Evolutionary conservation across 176 grass and related monocot genomes (phyloP).

Genomic region (Ampelocalamus luodianensis): DNA sequence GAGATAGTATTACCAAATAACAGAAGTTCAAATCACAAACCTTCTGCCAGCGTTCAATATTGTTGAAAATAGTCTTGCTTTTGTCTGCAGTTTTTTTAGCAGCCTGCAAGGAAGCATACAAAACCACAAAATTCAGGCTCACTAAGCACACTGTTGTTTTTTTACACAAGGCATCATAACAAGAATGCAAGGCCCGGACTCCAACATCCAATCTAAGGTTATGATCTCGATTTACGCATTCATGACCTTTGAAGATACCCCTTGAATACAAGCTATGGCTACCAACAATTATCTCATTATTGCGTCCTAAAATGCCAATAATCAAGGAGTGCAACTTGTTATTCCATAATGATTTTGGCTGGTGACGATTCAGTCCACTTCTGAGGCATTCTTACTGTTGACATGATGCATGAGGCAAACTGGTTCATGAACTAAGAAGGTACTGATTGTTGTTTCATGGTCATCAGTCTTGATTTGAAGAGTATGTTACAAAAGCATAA

Average conservation of each 20-base stretch:
- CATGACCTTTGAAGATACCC: background rate
- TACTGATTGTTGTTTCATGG: background rate
- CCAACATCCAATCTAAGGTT: background rate
- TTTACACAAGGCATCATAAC: slow-evolving; percentile 25
- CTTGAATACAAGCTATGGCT: background rate
- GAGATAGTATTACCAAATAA: slow-evolving; percentile 29
- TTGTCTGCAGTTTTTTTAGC: slow-evolving; percentile 88
- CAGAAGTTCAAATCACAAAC: slow-evolving; percentile 54
- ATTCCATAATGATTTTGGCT: background rate
- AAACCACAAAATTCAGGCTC: slow-evolving; percentile 32
- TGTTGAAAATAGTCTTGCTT: slow-evolving; percentile 80
- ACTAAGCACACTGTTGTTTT: background rate
- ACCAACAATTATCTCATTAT: background rate
- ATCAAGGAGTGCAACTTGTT: background rate
- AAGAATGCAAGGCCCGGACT: slow-evolving; percentile 2
- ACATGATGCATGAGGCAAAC: background rate
- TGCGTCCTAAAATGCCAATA: slow-evolving; percentile 13
- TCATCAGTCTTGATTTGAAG: background rate
- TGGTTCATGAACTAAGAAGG: background rate
- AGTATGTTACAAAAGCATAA: background rate
- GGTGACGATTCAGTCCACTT: background rate
- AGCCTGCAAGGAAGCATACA: slow-evolving; percentile 54
- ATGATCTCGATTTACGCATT: slow-evolving; percentile 3
- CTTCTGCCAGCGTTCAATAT: slow-evolving; percentile 99
- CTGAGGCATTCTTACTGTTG: background rate